A percentile compares a stretch with the other conserved stretches of the same genome.
phyloP scores from a whole-genome alignment of 1,139 yeast species.

The Yarrowia galli region DNA sequence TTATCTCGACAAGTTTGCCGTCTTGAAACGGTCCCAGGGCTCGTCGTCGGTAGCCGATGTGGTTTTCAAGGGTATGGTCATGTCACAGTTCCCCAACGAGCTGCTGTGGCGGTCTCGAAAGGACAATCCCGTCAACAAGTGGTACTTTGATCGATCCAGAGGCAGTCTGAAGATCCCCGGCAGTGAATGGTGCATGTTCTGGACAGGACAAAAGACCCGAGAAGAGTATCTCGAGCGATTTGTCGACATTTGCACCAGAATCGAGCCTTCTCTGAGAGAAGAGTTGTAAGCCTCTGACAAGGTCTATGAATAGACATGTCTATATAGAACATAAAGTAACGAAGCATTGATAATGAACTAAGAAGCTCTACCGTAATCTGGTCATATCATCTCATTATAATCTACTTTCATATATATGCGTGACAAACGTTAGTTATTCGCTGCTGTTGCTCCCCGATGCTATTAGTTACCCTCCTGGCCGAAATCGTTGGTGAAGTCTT shows the following conservation, averaged over 20 bases:
- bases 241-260: conserved; percentile 53
- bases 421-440: conserved; percentile 34
- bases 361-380: neutral
- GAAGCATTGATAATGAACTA: conserved; percentile 10
- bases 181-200: conserved; percentile 73
- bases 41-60: conserved; percentile 93
- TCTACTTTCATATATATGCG: conserved; percentile 36
- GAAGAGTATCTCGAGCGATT: conserved; percentile 52
- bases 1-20: conserved; percentile 93
- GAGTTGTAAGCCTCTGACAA: conserved; percentile 1
- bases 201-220: conserved; percentile 61
- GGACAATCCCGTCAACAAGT: conserved; percentile 89
- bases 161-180: conserved; percentile 67
- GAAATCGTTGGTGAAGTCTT: conserved; percentile 89
- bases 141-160: conserved; percentile 93
- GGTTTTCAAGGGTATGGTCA: conserved; percentile 78
- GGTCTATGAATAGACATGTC: neutral
- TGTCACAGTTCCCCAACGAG: conserved; percentile 71
- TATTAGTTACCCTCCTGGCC: conserved; percentile 97
- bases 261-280: conserved; percentile 52
- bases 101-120: conserved; percentile 88
- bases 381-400: conserved; percentile 31
- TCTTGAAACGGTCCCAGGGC: conserved; percentile 81
- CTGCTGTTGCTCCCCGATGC: conserved; percentile 20
- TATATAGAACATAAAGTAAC: conserved; percentile 19